Conservation (phyloP, 192 early-diverging fungal genomes). For the Paraglomus brasilianum region DNA sequence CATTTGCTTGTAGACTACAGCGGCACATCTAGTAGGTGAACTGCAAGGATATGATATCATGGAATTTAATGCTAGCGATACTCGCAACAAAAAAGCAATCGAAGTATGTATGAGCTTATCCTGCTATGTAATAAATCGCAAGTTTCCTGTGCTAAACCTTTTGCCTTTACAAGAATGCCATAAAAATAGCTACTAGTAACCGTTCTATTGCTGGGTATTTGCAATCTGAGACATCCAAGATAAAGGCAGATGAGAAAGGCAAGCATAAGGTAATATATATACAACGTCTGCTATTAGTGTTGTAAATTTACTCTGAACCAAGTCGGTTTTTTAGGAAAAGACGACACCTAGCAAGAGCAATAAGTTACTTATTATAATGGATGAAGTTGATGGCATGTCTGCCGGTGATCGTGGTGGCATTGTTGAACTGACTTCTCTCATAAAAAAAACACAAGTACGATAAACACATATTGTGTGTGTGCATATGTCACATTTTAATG, state of each 20-base stretch:
- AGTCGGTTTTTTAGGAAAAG: slow-evolving; percentile 14
- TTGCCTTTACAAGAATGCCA: slow-evolving; percentile 34
- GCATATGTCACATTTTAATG: background rate
- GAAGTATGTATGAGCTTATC: slow-evolving; percentile 48
- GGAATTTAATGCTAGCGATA: slow-evolving; percentile 98
- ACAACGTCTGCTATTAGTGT: background rate
- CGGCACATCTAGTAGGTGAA: slow-evolving; percentile 85
- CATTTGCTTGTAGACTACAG: slow-evolving; percentile 61
- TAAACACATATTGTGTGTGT: background rate
- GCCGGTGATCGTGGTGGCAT: slow-evolving; percentile 92
- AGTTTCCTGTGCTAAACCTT: background rate
- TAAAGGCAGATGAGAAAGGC: slow-evolving; percentile 29
- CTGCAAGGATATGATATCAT: slow-evolving; percentile 77
- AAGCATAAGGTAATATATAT: background rate
- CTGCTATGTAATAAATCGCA: background rate
- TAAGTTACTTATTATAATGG: slow-evolving; percentile 89
- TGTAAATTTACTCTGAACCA: background rate
- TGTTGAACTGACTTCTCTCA: slow-evolving; percentile 82
- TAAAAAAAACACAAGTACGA: slow-evolving; percentile 80
- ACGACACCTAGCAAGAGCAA: slow-evolving; percentile 3
- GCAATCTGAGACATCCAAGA: slow-evolving; percentile 20
- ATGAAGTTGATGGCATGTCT: slow-evolving; percentile 99
- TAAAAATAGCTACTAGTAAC: slow-evolving; percentile 54
- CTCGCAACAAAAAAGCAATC: slow-evolving; percentile 85
- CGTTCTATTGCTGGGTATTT: slow-evolving; percentile 60